Evolutionary conservation across 306 rosid species (phyloP).

Genomic region (Geum urbanum): DNA sequence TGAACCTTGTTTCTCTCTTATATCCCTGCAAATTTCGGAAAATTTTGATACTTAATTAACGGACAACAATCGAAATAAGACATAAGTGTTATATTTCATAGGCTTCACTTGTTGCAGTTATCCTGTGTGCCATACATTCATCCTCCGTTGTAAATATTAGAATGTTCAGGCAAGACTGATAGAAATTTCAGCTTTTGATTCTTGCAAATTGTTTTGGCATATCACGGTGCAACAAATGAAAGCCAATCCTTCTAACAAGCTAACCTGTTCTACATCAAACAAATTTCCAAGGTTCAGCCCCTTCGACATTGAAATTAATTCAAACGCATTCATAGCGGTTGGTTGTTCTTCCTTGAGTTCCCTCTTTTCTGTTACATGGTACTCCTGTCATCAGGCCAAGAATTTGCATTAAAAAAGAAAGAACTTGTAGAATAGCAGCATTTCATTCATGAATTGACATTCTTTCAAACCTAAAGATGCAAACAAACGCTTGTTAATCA

Average conservation of each 20-base stretch:
- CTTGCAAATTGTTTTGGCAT: background rate
- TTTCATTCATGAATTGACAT: constrained; percentile 1
- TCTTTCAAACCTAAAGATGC: background rate
- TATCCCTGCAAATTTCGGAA: constrained; percentile 46
- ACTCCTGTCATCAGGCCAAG: constrained; percentile 55
- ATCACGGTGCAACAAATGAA: background rate
- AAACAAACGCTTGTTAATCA: background rate
- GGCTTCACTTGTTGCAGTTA: background rate
- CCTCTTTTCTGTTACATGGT: constrained; percentile 83
- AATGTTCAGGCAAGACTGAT: background rate
- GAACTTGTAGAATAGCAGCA: constrained; percentile 8
- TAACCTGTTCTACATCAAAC: constrained; percentile 88
- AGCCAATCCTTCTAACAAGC: constrained; percentile 13
- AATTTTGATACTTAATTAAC: background rate
- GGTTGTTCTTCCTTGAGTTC: constrained; percentile 73
- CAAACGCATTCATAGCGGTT: constrained; percentile 85
- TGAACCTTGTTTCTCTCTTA: constrained; percentile 97
- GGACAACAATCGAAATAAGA: background rate
- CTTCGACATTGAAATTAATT: constrained; percentile 90
- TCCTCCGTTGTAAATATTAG: background rate
- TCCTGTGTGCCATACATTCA: background rate
- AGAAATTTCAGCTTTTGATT: background rate
- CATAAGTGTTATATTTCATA: background rate
- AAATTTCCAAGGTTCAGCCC: constrained; percentile 92
- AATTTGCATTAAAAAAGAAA: constrained; percentile 10